Evolutionary conservation across 2,329 filamentous ascomycete genomes (phyloP), one percentile per base, ranked within the genome.

Genomic region (Phaeosphaeria sp.): DNA sequence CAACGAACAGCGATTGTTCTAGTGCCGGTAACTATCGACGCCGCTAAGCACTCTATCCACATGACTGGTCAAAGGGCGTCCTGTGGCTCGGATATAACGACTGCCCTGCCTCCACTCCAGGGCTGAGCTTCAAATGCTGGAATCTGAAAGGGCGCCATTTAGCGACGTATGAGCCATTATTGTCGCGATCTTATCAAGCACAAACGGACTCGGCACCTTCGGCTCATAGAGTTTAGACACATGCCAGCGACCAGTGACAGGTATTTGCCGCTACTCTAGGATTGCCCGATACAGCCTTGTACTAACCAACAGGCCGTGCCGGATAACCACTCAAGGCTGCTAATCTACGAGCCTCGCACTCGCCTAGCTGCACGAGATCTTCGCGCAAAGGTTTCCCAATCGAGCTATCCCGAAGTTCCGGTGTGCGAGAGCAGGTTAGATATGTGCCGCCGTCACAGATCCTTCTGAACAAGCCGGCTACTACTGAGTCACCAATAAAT

Each of bases 21-120:
- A 65, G 63, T 53, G 61, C 61, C 63, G 53, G 63, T 60, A 64
- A 60, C 59, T 55, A 62, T 57, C 41, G 23, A 48, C 44, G 53
- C 60, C 60, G 57, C 60, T 60, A 63, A 59, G 55, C 54, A 57
- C 60, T 52, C 44, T 58, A 50, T 56, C 55, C 52, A 52, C 55
- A 50, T 44, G 49, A 47, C 51, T 52, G 61, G 58, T 54, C 58
- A 51, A 51, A 51, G 47, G 39, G 39, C 22, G 30, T 15, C 13
- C 22, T 42, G 49, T 25, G n/a, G 13, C 13, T 23, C 56, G 46
- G 53, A 46, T 52, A 50, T 52, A 55, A 55, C 18, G 27, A 43
- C 20, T 25, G 9, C 27, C 27, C 15, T 46, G 15, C 33, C 22
- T 52, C 36, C 30, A 39, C 42, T 41, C 25, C 47, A 46, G 22